phyloP scores from a whole-genome alignment of 495 filamentous ascomycete species.

The Apodospora peruviana region DNA sequence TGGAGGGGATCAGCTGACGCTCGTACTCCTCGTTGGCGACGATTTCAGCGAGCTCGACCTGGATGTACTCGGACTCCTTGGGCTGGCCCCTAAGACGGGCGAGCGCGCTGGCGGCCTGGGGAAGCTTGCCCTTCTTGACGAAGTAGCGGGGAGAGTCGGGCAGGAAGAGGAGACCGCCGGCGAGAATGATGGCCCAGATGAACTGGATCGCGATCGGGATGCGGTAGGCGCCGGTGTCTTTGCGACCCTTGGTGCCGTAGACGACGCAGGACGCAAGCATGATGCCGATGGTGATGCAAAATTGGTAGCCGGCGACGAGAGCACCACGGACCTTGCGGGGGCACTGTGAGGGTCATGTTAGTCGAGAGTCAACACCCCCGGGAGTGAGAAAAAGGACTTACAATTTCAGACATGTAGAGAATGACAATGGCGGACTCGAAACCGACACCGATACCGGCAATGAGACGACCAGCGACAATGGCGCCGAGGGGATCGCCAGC shows the following conservation, averaged over 20 bases:
- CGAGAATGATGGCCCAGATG: slow-evolving; percentile 63
- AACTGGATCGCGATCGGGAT: slow-evolving; percentile 70
- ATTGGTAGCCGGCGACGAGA: slow-evolving; percentile 70
- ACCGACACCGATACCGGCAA: slow-evolving; percentile 69
- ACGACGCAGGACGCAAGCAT: slow-evolving; percentile 67
- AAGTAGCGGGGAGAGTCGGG: slow-evolving; percentile 79
- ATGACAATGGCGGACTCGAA: slow-evolving; percentile 72
- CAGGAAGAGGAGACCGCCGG: slow-evolving; percentile 51
- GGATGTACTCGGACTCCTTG: slow-evolving; percentile 55
- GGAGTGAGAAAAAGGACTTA: slow-evolving; percentile 10
- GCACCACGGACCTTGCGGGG: slow-evolving; percentile 69
- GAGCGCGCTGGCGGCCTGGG: slow-evolving; percentile 56
- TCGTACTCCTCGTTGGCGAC: slow-evolving; percentile 80
- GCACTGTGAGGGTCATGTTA: slow-evolving; percentile 27
- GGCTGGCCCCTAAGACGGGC: slow-evolving; percentile 63
- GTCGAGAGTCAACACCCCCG: background rate
- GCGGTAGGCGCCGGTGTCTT: slow-evolving; percentile 61
- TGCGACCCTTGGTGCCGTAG: slow-evolving; percentile 59
- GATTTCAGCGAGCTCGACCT: slow-evolving; percentile 73
- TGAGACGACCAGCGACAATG: slow-evolving; percentile 63
- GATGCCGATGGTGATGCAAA: slow-evolving; percentile 72
- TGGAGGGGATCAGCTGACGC: slow-evolving; percentile 54
- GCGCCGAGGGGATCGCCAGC: slow-evolving; percentile 35
- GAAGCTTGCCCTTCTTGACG: slow-evolving; percentile 66
- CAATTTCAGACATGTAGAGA: slow-evolving; percentile 69